Base-by-base conservation (phyloP, 2,329 filamentous ascomycete genomes). In the Juglanconis sp. region DNA sequence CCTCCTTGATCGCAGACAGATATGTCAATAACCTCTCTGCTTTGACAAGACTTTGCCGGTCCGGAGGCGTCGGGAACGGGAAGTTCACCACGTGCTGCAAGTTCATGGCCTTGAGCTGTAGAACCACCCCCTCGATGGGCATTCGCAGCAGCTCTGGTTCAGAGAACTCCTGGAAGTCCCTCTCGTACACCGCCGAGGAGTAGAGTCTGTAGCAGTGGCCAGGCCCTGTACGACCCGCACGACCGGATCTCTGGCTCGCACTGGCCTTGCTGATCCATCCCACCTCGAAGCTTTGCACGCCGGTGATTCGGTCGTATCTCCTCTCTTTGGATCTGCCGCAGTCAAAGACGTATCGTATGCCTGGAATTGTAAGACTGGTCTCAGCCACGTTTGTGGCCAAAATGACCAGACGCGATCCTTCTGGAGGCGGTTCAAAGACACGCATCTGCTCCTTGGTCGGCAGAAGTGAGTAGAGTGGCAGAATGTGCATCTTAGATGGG, bases 231-330 rank as follows among this genome's bases (percentile, higher is more conserved):
- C 95, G 88, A 64, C 96, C 95, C 60, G 95, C 95, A 82, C 95
- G 91, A 76, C 95, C 95, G 61, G 92, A 87, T 72, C 95, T 85
- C 74, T 99, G 95, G 65, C 88, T 90, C 7, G 95, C 94, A 72
- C 92, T 96, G 34, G 95, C 95, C 77, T 99, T 98, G 77, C 93
- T 97, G 71, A 98, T 96, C 92, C 94, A 99, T 46, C 90, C 89
- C 56, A 99, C 86, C 68, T 96, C 90, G 71, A 96, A 99, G 70
- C 90, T 96, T 72, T 99, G 95, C 0, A 99, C 94, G 3, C 94
- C 94, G 8, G 90, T 97, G 10, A 85, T 78, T n/a, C 86, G 82
- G 71, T 98, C 91, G 69, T 95, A 98, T 60, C 88, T 90, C 64
- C 94, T 89, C 73, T 97, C 93, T 73, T 99, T 99, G 40, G 91